phyloP scores from a whole-genome alignment of 169 alveolate genomes.

The Cryptosporidium sp. region DNA sequence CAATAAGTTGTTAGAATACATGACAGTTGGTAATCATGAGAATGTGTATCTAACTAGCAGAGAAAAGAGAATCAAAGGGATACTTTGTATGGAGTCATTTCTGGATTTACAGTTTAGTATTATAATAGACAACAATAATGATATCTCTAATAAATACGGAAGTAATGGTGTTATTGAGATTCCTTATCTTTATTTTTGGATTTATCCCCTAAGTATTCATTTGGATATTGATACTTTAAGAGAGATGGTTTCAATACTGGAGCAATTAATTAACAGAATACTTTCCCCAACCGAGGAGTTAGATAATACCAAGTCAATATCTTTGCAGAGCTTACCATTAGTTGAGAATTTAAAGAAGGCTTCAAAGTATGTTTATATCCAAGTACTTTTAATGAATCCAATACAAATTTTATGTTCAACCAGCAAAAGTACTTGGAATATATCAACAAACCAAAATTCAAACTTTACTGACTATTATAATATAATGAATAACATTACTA shows the following conservation, averaged over 20 bases:
- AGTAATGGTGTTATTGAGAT: slow-evolving; percentile 61
- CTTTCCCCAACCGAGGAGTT: slow-evolving; percentile 43
- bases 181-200: slow-evolving; percentile 62
- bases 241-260: slow-evolving; percentile 48
- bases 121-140: slow-evolving; percentile 14
- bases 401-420: slow-evolving; percentile 58
- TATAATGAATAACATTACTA: slow-evolving; percentile 31
- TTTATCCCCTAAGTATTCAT: slow-evolving; percentile 64
- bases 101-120: slow-evolving; percentile 26
- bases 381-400: slow-evolving; percentile 54
- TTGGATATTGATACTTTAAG: slow-evolving; percentile 42
- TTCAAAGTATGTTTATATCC: slow-evolving; percentile 41
- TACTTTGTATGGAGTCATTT: slow-evolving; percentile 49
- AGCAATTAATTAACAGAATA: slow-evolving; percentile 20
- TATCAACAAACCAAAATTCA: neutral
- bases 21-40: slow-evolving; percentile 18
- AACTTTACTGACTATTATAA: slow-evolving; percentile 30
- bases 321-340: slow-evolving; percentile 17
- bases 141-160: slow-evolving; percentile 38
- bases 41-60: neutral
- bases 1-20: slow-evolving; percentile 19
- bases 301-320: slow-evolving; percentile 1
- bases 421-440: slow-evolving; percentile 58
- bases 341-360: slow-evolving; percentile 35
- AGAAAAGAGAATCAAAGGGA: slow-evolving; percentile 2